Evolutionary conservation across 2,329 filamentous ascomycete genomes (phyloP), one percentile per base, ranked within the genome.

Genomic region (Sphaerulina musiva): DNA sequence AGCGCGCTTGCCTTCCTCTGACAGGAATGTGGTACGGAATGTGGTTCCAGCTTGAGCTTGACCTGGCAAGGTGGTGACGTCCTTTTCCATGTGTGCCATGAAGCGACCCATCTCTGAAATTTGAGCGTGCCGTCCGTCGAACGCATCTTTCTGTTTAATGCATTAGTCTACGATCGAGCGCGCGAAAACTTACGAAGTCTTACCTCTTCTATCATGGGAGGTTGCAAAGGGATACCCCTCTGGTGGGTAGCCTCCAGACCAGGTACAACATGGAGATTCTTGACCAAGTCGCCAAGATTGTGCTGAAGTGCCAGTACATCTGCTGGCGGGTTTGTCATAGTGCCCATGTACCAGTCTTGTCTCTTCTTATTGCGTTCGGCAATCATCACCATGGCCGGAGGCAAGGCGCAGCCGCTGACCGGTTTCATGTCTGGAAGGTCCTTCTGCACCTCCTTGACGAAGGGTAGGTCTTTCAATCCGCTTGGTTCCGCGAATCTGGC

Each of bases 61-160:
- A 39, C 29, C 48, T 10, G 47, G 47, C 38, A 49, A 31, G 23
- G 39, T 43, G 17, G 47, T 57, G 23, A 57, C 32, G 29, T 54
- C 43, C 17, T 43, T 7, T 7, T 54, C 44, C 10, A 46, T n/a
- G 12, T 40, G 45, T 20, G 52, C 52, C 52, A 58, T 52, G n/a
- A 55, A 38, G 12, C 55, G 39, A 8, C 31, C 48, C 52, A 58
- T 52, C 45, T 53, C 48, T 40, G 55, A 48, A 10, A 55, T 29
- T 23, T 38, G 39, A 48, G 53, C 55, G 20, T 58, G 55, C 42
- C 51, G 51, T 14, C 55, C 55, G 38, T 51, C 55, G 2, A 53
- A 42, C 7, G 29, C 7, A 4, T 44, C 8, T 17, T 47, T 44
- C 41, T 46, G 40, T 10, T 4, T 10, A 29, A 11, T 6, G 48